Conservation (phyloP, 1,284 basidiomycete species). For the Tilletia walkeri region DNA sequence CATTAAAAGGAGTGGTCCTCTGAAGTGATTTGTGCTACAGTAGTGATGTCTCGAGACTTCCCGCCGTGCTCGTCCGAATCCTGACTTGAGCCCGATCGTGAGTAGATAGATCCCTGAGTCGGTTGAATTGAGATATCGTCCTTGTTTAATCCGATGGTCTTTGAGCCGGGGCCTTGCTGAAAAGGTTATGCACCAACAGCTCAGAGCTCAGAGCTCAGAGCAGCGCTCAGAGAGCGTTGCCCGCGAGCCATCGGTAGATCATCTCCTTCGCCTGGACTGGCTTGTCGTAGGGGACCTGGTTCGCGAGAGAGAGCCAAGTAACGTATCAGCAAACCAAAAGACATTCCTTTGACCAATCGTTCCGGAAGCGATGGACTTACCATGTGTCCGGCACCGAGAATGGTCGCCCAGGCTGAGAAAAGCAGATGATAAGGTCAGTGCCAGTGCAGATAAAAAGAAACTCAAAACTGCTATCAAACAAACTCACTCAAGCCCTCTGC, state of each 20-base stretch:
- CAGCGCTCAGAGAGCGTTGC: background rate
- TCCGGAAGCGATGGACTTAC: background rate
- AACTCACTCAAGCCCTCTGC: conserved; percentile 8
- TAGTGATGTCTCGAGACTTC: no score
- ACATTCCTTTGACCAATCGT: background rate
- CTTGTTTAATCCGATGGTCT: no score
- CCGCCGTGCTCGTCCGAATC: no score
- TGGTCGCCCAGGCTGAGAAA: background rate
- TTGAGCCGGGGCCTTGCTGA: no score
- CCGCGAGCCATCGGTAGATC: conserved; percentile 5
- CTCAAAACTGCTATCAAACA: background rate
- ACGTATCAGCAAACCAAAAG: background rate
- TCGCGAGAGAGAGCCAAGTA: background rate
- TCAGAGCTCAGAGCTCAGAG: no score
- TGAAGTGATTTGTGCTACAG: no score
- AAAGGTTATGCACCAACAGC: no score
- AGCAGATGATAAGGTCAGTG: background rate
- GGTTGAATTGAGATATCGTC: no score
- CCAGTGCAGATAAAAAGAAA: background rate
- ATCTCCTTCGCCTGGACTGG: conserved; percentile 3
- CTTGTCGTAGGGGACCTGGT: conserved; percentile 13
- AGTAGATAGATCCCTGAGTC: no score
- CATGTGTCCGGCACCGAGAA: conserved; percentile 6
- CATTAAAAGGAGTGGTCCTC: no score
- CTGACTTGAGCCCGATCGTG: no score